Conservation (phyloP, 305 asterid genomes). For the Euphrasia arctica region DNA sequence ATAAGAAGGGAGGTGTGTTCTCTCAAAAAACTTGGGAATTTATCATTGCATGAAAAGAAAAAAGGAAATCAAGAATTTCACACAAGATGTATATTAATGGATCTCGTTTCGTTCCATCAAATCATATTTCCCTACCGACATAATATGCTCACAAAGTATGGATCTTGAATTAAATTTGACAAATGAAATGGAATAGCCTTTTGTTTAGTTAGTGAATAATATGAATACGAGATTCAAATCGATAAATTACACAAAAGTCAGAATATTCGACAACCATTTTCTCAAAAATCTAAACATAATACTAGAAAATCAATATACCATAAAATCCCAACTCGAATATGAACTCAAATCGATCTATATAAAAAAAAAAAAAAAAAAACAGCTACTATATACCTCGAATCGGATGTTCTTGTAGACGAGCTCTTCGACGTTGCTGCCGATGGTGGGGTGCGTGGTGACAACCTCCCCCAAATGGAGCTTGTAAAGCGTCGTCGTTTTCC, state of each 20-base stretch:
- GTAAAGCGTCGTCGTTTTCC: conserved; percentile 97
- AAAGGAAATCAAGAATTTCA: neutral
- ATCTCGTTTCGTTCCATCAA: neutral
- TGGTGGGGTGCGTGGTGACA: conserved; percentile 92
- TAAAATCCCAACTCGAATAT: conserved; percentile 12
- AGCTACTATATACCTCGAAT: conserved; percentile 60
- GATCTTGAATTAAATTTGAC: neutral
- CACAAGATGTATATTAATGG: neutral
- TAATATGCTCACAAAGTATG: neutral
- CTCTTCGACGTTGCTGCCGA: conserved; percentile 97
- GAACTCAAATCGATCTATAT: conserved; percentile 14
- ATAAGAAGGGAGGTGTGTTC: neutral
- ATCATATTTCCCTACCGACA: neutral
- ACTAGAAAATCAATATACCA: neutral
- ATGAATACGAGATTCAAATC: neutral
- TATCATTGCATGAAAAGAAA: neutral
- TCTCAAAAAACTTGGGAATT: neutral
- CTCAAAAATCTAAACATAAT: neutral
- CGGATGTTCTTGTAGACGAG: conserved; percentile 89
- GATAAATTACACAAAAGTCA: neutral
- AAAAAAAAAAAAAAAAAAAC: neutral
- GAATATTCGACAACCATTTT: neutral
- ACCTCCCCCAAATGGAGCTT: conserved; percentile 94
- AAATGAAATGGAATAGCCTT: neutral
- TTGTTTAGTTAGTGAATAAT: neutral